A percentile compares a stretch with the other conserved stretches of the same genome.
Conservation (phyloP, 169 alveolate species). For the Theileria orientalis region DNA sequence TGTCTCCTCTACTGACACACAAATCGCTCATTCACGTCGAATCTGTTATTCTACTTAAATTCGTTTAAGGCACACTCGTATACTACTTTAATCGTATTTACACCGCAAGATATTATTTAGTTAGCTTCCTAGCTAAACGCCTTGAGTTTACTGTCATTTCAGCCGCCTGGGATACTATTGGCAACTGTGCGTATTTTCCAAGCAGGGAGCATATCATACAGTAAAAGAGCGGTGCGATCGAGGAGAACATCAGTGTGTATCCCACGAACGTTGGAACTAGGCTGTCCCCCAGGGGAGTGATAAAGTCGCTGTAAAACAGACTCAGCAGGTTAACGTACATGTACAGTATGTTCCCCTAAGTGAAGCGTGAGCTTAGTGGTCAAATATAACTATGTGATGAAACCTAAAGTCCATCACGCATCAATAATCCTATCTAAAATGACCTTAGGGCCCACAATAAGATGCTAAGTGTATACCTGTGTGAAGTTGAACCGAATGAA, state of each 20-base stretch:
- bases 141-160: neutral
- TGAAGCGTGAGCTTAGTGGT: too few relatives aligned
- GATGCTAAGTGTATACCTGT: neutral
- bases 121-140: too few relatives aligned
- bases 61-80: too few relatives aligned
- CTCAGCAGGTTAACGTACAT: neutral
- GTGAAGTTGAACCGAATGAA: constrained; percentile 3
- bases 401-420: too few relatives aligned
- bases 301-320: neutral
- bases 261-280: neutral
- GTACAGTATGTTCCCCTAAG: constrained; percentile 3
- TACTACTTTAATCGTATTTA: too few relatives aligned
- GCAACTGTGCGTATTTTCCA: neutral
- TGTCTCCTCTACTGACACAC: too few relatives aligned
- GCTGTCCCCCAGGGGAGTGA: neutral
- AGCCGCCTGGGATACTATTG: constrained; percentile 5
- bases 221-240: neutral
- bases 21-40: too few relatives aligned
- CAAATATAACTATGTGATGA: too few relatives aligned
- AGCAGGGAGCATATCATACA: constrained; percentile 10
- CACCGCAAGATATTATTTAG: too few relatives aligned
- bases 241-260: neutral
- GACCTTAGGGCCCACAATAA: too few relatives aligned
- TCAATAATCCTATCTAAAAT: too few relatives aligned
- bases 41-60: too few relatives aligned